These are phyloP conservation scores for Parastagonospora nodorum DNA, from an alignment of 2,329 filamentous ascomycete genomes.

Conservation along the genomic window DNA sequence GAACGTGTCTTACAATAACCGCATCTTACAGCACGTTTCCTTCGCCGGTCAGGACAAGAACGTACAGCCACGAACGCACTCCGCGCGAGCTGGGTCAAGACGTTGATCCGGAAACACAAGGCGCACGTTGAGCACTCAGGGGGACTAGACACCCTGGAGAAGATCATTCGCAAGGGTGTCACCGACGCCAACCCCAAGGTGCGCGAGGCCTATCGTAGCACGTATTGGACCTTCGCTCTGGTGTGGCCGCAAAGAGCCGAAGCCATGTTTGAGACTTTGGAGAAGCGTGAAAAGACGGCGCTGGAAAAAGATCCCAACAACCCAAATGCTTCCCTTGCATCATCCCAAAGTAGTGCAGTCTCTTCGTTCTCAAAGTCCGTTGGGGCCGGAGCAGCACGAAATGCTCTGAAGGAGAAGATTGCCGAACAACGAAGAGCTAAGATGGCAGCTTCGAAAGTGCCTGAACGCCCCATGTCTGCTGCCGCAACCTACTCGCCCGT, in stretches of 20 bases:
- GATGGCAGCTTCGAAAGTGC: slow-evolving; percentile 49
- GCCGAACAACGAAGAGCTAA: slow-evolving; percentile 74
- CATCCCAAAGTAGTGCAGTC: slow-evolving; percentile 54
- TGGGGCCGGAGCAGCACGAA: slow-evolving; percentile 54
- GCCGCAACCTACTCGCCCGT: slow-evolving; percentile 58
- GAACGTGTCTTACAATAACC: slow-evolving; percentile 76
- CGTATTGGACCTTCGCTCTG: slow-evolving; percentile 82
- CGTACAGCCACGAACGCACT: slow-evolving; percentile 79
- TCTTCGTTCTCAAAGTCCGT: slow-evolving; percentile 51
- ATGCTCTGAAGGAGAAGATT: slow-evolving; percentile 79
- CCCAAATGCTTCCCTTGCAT: slow-evolving; percentile 63
- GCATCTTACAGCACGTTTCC: slow-evolving; percentile 85
- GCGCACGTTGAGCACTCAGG: slow-evolving; percentile 82
- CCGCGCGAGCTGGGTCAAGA: slow-evolving; percentile 80
- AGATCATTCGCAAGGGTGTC: slow-evolving; percentile 88
- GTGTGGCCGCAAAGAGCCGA: slow-evolving; percentile 81
- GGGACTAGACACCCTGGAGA: slow-evolving; percentile 81
- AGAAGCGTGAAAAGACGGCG: slow-evolving; percentile 76
- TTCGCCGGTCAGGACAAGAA: slow-evolving; percentile 90
- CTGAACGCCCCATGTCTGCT: slow-evolving; percentile 62
- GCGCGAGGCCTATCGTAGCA: slow-evolving; percentile 80
- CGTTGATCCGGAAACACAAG: slow-evolving; percentile 81
- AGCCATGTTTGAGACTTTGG: slow-evolving; percentile 76
- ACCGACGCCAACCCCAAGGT: slow-evolving; percentile 88
- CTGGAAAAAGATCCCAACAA: slow-evolving; percentile 85